These are phyloP conservation scores for Chlamydomonas sp. DNA, from an alignment of 139 green algal species.

Conservation along the genomic window DNA sequence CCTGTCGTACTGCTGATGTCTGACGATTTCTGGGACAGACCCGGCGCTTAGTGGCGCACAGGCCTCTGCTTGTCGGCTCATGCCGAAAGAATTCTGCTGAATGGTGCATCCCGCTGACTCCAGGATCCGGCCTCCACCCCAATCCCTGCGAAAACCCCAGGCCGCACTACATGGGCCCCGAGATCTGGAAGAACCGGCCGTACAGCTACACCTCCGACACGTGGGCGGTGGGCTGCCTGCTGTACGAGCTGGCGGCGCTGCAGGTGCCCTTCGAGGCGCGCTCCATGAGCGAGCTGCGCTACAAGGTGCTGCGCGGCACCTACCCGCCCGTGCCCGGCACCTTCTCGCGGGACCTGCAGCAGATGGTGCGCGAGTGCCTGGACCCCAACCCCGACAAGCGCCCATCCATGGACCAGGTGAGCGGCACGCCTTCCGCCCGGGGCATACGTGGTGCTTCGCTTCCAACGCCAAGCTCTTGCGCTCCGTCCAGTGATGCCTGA, in stretches of 20 bases:
- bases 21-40: no score
- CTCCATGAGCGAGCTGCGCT: constrained; percentile 74
- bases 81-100: no score
- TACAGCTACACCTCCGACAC: constrained; percentile 80
- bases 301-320: constrained; percentile 54
- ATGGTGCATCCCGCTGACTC: neutral
- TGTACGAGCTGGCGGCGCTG: constrained; percentile 85
- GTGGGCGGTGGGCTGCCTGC: constrained; percentile 85
- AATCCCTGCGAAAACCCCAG: neutral
- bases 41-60: no score
- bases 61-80: no score
- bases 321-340: constrained; percentile 48
- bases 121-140: neutral
- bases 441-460: no score
- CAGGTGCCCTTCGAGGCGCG: constrained; percentile 81
- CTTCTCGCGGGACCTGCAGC: constrained; percentile 48
- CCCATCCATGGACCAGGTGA: constrained; percentile 43
- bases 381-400: constrained; percentile 53
- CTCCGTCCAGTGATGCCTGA: no score
- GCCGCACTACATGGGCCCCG: constrained; percentile 60
- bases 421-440: no score
- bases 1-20: no score
- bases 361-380: constrained; percentile 59
- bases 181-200: constrained; percentile 82
- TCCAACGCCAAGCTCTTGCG: no score